These are phyloP conservation scores for Musa troglodytarum DNA, from an alignment of 176 grass and related monocot genomes.

Conservation along the genomic window DNA sequence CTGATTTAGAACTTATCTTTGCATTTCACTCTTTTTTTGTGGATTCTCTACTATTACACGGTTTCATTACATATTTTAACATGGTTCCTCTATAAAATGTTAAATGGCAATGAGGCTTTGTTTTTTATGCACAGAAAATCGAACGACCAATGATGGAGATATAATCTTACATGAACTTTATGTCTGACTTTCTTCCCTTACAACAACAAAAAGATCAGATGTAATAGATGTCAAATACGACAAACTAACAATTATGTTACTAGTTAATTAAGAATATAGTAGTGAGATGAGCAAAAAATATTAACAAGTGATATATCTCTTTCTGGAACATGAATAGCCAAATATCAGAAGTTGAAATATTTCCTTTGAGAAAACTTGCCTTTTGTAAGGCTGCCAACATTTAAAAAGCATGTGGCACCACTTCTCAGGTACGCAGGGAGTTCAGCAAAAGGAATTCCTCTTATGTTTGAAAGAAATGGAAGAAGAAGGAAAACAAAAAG, in stretches of 20 bases:
- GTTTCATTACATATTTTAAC: neutral
- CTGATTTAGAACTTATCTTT: neutral
- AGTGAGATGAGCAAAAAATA: neutral
- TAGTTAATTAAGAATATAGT: neutral
- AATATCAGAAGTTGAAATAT: neutral
- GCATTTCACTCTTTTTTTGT: neutral
- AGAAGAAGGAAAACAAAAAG: constrained; percentile 86
- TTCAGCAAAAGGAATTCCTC: constrained; percentile 74
- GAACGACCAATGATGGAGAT: no score
- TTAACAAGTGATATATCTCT: neutral
- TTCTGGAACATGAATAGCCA: neutral
- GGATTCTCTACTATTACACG: neutral
- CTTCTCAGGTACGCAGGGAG: constrained; percentile 61
- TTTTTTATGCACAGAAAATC: no score
- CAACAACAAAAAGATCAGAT: no score
- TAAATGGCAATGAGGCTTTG: no score
- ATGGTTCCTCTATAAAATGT: neutral
- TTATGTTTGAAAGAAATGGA: constrained; percentile 76
- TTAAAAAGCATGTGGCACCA: constrained; percentile 83
- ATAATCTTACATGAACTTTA: no score
- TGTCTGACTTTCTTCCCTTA: no score
- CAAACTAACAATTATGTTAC: neutral
- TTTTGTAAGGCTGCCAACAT: constrained; percentile 51
- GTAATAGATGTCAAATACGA: no score
- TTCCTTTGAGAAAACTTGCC: constrained; percentile 31